Evolutionary conservation across 2,329 filamentous ascomycete genomes (phyloP), one percentile per base, ranked within the genome.

Genomic region (Talaromyces verruculosus): DNA sequence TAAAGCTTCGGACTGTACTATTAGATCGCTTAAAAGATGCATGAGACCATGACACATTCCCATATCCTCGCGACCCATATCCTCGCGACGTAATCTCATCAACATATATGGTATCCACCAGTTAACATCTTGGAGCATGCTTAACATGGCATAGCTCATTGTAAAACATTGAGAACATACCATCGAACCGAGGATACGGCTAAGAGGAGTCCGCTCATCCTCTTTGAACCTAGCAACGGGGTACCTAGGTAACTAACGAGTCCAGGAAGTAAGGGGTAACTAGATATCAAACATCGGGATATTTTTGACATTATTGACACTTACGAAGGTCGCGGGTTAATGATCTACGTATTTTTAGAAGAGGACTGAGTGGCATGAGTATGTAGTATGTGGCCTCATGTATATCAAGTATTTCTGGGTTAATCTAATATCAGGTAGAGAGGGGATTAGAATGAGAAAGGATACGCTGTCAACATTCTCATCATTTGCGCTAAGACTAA

Each of bases 211-310:
- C 13, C 47, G 15, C 25, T 25, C 25, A 25, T 25, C 3, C 47
- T 30, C 11, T 49, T 55, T 35, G 53, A 37, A 25, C 61, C 35
- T 63, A 63, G 61, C 60, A 62, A 62, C 47, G 61, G 22, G 22
- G 4, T 33, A 33, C 6, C 30, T 7, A 33, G 30, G 8, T 8
- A 28, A 7, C 19, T 30, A 30, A 13, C 37, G 17, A 62, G 43
- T 30, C n/a, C 35, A 17, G 1, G 35, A 63, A 63, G 61, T 30
- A 63, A 63, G 47, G 61, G 61, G 43, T 37, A 39, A 8, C 35
- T 33, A 35, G 4, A 17, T 22, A 63, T 39, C 45, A 55, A 62
- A 41, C 2, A 2, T 17, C 49, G 19, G 61, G 35, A 33, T 33
- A 25, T 2, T n/a, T 51, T 53, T 30, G 45, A 30, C 47, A 51